Conservation (phyloP, 2,329 filamentous ascomycete species). For the Colletotrichum filicis region DNA sequence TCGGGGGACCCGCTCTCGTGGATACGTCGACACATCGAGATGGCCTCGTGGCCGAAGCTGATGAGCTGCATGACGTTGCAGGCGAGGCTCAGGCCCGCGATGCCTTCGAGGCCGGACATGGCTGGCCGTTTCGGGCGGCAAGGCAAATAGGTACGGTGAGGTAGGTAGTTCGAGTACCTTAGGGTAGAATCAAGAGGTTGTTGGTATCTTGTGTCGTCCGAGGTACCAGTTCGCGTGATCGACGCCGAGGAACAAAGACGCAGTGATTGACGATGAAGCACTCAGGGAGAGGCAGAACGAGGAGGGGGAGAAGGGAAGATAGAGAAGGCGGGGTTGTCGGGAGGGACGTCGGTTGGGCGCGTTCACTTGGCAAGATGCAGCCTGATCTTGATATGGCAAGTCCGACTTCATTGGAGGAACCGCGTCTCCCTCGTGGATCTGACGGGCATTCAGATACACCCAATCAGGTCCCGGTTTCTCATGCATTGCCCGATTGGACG, state of each 20-base stretch:
- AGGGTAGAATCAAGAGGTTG: too few relatives aligned
- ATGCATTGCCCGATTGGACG: neutral
- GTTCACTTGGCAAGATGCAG: neutral
- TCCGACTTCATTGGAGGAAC: neutral
- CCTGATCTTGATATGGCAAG: neutral
- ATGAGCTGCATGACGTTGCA: conserved; percentile 20
- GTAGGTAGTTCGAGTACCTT: too few relatives aligned
- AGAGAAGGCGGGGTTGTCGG: too few relatives aligned
- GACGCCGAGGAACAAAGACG: too few relatives aligned
- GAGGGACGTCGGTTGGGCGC: accelerated
- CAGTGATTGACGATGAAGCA: neutral
- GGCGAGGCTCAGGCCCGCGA: neutral
- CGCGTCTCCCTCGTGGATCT: neutral
- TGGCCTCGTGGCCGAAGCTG: neutral
- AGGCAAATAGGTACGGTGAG: too few relatives aligned
- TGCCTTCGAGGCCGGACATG: conserved; percentile 13
- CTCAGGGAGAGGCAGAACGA: neutral
- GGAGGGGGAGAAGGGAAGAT: accelerated
- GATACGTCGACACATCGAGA: neutral
- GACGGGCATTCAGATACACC: accelerated
- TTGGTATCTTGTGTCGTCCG: too few relatives aligned
- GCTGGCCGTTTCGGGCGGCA: too few relatives aligned
- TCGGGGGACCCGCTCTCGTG: neutral
- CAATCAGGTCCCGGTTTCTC: neutral
- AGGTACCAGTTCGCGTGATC: too few relatives aligned